Conservation (phyloP, 2,329 filamentous ascomycete species). For the Graphilbum ipis-grandicollis region DNA sequence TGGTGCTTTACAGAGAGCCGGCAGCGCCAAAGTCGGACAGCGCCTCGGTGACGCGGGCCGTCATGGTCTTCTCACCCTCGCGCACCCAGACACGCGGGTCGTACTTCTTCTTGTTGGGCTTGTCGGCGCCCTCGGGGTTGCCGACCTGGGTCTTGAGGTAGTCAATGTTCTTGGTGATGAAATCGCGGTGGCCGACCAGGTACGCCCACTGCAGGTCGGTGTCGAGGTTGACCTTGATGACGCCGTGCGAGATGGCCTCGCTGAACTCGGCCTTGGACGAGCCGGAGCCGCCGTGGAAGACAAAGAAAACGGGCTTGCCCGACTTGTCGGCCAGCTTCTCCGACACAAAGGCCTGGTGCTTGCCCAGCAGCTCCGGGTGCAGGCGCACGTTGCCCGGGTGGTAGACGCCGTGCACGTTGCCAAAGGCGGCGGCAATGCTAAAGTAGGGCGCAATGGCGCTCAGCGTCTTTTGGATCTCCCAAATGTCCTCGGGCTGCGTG, state of each 20-base stretch:
- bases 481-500: constrained; percentile 95
- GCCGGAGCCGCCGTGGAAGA: constrained; percentile 97
- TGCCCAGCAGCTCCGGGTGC: constrained; percentile 84
- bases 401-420: constrained; percentile 98
- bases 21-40: constrained; percentile 86
- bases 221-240: constrained; percentile 99
- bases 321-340: constrained; percentile 55
- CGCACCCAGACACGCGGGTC: constrained; percentile 63
- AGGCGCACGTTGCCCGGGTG: constrained; percentile 66
- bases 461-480: constrained; percentile 76
- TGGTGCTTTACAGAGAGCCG: constrained; percentile 44
- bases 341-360: constrained; percentile 89
- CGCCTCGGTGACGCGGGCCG: constrained; percentile 57
- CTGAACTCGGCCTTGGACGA: constrained; percentile 80
- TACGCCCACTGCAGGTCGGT: constrained; percentile 97
- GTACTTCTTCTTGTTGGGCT: constrained; percentile 98
- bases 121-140: constrained; percentile 82
- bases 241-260: constrained; percentile 78
- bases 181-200: constrained; percentile 83
- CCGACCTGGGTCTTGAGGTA: constrained; percentile 77
- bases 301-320: constrained; percentile 93
- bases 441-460: constrained; percentile 84
- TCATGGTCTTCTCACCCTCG: constrained; percentile 96
- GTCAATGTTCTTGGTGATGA: constrained; percentile 84
- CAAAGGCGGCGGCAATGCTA: constrained; percentile 94